Evolutionary conservation across 352 stramenopile genomes (phyloP).

Genomic region (Poterioochromonas sp.): DNA sequence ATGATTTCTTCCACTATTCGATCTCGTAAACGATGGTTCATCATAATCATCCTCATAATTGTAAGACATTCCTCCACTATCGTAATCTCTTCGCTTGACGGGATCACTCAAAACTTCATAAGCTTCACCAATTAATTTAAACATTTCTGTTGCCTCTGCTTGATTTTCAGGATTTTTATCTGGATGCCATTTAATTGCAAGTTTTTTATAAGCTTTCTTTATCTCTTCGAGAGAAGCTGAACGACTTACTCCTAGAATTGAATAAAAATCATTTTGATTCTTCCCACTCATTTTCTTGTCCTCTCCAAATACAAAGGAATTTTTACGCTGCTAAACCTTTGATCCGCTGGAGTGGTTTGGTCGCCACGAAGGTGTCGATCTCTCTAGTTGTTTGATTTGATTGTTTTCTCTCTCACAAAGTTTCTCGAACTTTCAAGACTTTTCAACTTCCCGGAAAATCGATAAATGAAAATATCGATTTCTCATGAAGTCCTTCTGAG

Average conservation of each 20-base stretch:
- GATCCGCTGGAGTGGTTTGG: too few species aligned
- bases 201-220: constrained; percentile 87
- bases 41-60: not conserved
- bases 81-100: constrained; percentile 8
- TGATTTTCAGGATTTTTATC: constrained; percentile 31
- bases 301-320: too few species aligned
- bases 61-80: not conserved
- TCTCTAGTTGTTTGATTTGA: too few species aligned
- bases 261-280: constrained; percentile 79
- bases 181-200: constrained; percentile 78
- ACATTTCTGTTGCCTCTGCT: constrained; percentile 22
- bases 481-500: too few species aligned
- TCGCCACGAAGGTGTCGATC: too few species aligned
- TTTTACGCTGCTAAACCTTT: too few species aligned
- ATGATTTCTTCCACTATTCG: not conserved
- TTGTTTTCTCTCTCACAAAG: too few species aligned
- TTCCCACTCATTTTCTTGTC: too few species aligned
- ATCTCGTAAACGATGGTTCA: not conserved
- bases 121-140: constrained; percentile 29
- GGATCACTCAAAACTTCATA: constrained; percentile 32
- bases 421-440: too few species aligned
- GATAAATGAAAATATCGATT: too few species aligned
- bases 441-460: too few species aligned
- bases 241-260: constrained; percentile 69
- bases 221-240: constrained; percentile 70